Evolutionary conservation across 768 basidiomycete genomes (phyloP), one percentile per base, ranked within the genome.

Genomic region (Leccinum incarnatum): DNA sequence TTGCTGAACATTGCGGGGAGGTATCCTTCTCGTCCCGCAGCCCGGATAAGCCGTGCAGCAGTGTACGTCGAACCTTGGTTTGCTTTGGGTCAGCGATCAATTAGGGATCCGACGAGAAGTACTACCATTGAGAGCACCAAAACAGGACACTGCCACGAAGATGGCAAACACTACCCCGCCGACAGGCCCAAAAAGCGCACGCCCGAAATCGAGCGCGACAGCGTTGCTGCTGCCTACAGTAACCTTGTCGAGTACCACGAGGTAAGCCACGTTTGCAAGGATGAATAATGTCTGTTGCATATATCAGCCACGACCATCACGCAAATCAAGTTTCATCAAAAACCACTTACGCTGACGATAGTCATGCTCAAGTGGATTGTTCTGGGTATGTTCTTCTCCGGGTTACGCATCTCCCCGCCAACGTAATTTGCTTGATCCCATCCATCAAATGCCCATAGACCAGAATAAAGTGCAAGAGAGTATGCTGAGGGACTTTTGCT

Each of bases 341-440:
- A 45, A 52, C 47, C 19, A 49, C 87, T 65, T 56, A 92, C 90
- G 51, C 81, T 85, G 51, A 95, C 94, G 40, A 89, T 76, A 3
- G 77, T 72, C 94, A 98, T 95, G 67, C 94, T 96, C n/a, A 80
- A 77, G 70, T 98, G 95, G 46, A 98, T 93, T 1, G 88, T 87
- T 57, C 88, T 79, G 2, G 95, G 95, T 50, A 98, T 88, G 66
- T 95, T 94, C 68, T 84, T 89, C 67, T 88, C 84, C 2, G 92
- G 86, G 59, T 88, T 83, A 55, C 79, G 76, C 76, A 98, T 91
- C 72, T 94, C 94, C 29, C 91, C 95, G 14, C 89, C 91, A 15
- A 98, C 91, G 62, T 89, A 96, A 69, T 93, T 95, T 29, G 83
- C 88, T 73, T 91, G 89, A 67, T 95, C 95, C 95, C 95, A 99